These are phyloP conservation scores for Fusarium concolor DNA, from an alignment of 2,329 filamentous ascomycete species.

Conservation along the genomic window DNA sequence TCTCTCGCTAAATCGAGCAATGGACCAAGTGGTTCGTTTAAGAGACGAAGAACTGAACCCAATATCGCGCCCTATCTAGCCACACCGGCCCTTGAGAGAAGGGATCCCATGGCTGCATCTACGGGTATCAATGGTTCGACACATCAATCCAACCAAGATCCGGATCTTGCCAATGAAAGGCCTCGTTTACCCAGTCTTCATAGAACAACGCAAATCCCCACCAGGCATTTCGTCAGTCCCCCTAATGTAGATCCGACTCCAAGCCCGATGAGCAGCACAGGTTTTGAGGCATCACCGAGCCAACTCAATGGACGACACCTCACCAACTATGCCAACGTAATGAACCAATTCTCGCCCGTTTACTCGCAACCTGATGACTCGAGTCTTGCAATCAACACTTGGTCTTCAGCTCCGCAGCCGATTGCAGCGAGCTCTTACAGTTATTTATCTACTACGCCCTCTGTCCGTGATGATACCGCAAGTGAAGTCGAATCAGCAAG, in stretches of 20 bases:
- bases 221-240: not conserved
- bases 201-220: not conserved
- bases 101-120: not conserved
- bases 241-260: not conserved
- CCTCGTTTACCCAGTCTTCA: not conserved
- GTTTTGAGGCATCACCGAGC: conserved; percentile 5
- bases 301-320: not conserved
- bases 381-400: not conserved
- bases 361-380: conserved; percentile 13
- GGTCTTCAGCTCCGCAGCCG: conserved; percentile 1
- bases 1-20: not conserved
- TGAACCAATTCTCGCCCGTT: not conserved
- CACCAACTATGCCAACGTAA: not conserved
- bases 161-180: not conserved
- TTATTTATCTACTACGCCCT: not conserved
- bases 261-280: not conserved
- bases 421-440: not conserved
- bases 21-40: not conserved
- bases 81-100: not conserved
- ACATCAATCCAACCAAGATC: not conserved
- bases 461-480: not conserved
- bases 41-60: conserved; percentile 16
- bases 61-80: no score
- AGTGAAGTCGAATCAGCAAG: conserved; percentile 2
- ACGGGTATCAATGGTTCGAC: not conserved